Evolutionary conservation across 106 monocot genomes (phyloP), one percentile per base, ranked within the genome.

Genomic region (Acorus gramineus): DNA sequence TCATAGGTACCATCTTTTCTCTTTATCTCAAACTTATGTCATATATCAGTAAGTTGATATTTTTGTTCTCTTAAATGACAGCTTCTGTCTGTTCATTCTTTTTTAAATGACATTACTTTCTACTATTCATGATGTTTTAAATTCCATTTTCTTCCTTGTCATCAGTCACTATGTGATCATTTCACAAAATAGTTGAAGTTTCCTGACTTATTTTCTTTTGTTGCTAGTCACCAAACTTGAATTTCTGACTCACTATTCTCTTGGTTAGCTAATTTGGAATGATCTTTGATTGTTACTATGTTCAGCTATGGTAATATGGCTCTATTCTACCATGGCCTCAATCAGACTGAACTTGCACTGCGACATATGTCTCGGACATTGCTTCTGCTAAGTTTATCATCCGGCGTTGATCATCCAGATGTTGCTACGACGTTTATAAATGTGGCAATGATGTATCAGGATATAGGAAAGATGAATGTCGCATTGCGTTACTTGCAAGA

Each of bases 371-470:
- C 91, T 10, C 73, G 92, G 44, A 85, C 98, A 44, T 57, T 98
- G 65, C 82, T 92, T 3, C 55, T 98, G 7, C 73, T 92, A 61
- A 78, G 87, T 48, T 71, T 98, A 46, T 85, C 92, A 57, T 85
- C 88, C 28, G 98, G 98, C 2, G 81, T 92, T 11, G 81, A 92
- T 66, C 92, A 98, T 69, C 98, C 98, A 28, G 98, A 98, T 76
- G 85, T 92, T 61, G 87, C 98, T 13, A 81, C 88, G 14, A 98
- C 91, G 52, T 86, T 98, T 59, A 98, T 98, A 72, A 98, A 98
- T 59, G 79, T 92, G 46, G 98, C 98, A 55, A 92, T 98, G 88
- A 92, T 98, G 98, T 98, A 81, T 67, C 98, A 98, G 65, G 98
- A 98, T 78, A 72, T 77, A 45, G 88, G 92, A 5, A 98, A 98